phyloP scores from a whole-genome alignment of 2,329 filamentous ascomycete genomes.

The Lasiodiplodia sp. region DNA sequence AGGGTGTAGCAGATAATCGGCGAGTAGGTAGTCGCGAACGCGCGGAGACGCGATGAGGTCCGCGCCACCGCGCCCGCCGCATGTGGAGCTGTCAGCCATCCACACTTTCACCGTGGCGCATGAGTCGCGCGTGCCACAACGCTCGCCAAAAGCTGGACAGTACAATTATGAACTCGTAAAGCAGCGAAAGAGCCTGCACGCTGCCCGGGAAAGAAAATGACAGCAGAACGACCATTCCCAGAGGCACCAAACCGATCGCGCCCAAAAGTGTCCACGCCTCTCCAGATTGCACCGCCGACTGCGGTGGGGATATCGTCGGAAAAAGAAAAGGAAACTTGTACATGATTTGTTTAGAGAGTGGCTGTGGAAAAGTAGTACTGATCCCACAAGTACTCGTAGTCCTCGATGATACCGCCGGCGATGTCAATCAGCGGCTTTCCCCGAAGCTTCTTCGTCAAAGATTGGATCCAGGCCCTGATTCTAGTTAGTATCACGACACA shows the following conservation, averaged over 20 bases:
- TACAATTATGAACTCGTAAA: not conserved
- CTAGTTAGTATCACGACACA: slow-evolving; percentile 34
- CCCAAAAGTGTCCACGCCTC: not conserved
- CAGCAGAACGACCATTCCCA: not conserved
- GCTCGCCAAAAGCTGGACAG: not conserved
- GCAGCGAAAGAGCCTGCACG: not conserved
- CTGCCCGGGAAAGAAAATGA: not conserved
- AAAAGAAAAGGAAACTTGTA: slow-evolving; percentile 6
- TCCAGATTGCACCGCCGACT: slow-evolving; percentile 5
- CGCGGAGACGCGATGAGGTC: slow-evolving; percentile 5
- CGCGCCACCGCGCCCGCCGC: not conserved
- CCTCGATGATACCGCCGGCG: slow-evolving; percentile 84
- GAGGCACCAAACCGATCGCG: not conserved
- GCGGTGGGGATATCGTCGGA: slow-evolving; percentile 25
- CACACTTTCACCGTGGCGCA: not conserved
- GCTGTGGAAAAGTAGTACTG: slow-evolving; percentile 89
- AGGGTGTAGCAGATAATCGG: not conserved
- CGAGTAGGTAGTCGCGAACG: not conserved
- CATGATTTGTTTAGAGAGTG: slow-evolving; percentile 52
- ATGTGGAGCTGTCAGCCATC: not conserved
- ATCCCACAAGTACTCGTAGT: slow-evolving; percentile 98
- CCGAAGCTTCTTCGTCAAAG: slow-evolving; percentile 73
- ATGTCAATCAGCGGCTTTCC: slow-evolving; percentile 79
- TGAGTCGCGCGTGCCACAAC: not conserved
- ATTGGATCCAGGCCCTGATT: slow-evolving; percentile 66